Evolutionary conservation across 192 early-diverging fungal genomes (phyloP).

Genomic region (Backusella sp.): DNA sequence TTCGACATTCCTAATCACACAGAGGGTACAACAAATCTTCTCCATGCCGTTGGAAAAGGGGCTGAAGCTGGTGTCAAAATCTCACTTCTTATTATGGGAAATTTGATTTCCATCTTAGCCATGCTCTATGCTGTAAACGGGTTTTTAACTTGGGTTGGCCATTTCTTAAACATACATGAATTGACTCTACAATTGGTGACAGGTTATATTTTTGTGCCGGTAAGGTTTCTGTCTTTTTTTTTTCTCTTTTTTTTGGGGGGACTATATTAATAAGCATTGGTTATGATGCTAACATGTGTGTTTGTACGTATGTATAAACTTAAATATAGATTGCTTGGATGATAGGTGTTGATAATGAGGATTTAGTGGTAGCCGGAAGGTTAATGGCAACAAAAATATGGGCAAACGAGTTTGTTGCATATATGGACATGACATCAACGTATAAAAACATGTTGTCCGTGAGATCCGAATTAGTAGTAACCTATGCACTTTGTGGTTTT

Average conservation of each 20-base stretch:
- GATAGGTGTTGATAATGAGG: slow-evolving; percentile 41
- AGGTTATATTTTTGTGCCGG: slow-evolving; percentile 75
- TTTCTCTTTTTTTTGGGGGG: neutral
- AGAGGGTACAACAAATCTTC: slow-evolving; percentile 66
- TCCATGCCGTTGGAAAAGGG: slow-evolving; percentile 84
- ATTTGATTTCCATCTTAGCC: slow-evolving; percentile 75
- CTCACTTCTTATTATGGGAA: slow-evolving; percentile 70
- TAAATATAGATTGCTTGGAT: slow-evolving; percentile 50
- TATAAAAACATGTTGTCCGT: slow-evolving; percentile 40
- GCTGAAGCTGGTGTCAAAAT: slow-evolving; percentile 80
- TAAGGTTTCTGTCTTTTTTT: neutral
- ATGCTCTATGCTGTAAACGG: slow-evolving; percentile 68
- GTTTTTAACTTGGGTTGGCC: slow-evolving; percentile 66
- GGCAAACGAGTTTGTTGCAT: slow-evolving; percentile 88
- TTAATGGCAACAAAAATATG: slow-evolving; percentile 74
- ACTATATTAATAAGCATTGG: neutral
- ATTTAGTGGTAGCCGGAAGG: slow-evolving; percentile 57
- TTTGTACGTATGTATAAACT: neutral
- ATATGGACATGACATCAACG: slow-evolving; percentile 36
- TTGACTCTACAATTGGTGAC: slow-evolving; percentile 68
- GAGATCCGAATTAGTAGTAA: slow-evolving; percentile 52
- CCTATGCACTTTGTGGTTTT: slow-evolving; percentile 85
- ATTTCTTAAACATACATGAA: slow-evolving; percentile 56
- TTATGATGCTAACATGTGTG: neutral
- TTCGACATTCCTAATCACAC: slow-evolving; percentile 53